Conservation (phyloP, 2,329 filamentous ascomycete species). For the Alternaria arborescens region DNA sequence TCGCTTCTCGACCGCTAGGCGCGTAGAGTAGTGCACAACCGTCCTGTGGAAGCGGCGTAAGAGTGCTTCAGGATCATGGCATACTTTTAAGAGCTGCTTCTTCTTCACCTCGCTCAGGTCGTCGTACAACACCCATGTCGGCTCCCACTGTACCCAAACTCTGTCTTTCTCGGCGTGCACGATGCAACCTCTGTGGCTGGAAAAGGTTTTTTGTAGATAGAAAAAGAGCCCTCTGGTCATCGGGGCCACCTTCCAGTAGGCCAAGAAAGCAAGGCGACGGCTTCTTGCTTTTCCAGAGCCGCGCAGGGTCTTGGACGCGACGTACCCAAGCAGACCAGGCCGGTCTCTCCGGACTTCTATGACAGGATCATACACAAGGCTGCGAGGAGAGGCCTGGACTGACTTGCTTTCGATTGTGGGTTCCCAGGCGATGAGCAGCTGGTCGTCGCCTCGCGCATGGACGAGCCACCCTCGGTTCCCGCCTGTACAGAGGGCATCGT, state of each 20-base stretch:
- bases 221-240: constrained; percentile 18
- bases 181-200: constrained; percentile 14
- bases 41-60: constrained; percentile 16
- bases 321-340: constrained; percentile 18
- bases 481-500: constrained; percentile 5
- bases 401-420: constrained; percentile 16
- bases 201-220: constrained; percentile 13
- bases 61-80: constrained; percentile 7
- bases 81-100: constrained; percentile 5
- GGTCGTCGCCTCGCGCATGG: constrained; percentile 9
- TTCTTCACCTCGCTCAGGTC: constrained; percentile 14
- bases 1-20: constrained; percentile 4
- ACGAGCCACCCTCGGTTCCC: constrained; percentile 14
- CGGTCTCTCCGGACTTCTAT: constrained; percentile 10
- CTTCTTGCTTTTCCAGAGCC: background rate
- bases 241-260: constrained; percentile 17
- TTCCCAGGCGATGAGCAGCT: constrained; percentile 20
- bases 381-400: background rate
- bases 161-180: constrained; percentile 11
- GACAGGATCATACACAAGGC: constrained; percentile 2
- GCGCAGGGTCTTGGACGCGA: constrained; percentile 12
- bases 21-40: constrained; percentile 17
- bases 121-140: constrained; percentile 21
- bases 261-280: constrained; percentile 18
- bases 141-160: constrained; percentile 25